Percentiles rank a stretch among this genome's conserved stretches.
Evolutionary conservation across 352 stramenopile genomes (phyloP).

Genomic region (Phytophthora aleatoria): DNA sequence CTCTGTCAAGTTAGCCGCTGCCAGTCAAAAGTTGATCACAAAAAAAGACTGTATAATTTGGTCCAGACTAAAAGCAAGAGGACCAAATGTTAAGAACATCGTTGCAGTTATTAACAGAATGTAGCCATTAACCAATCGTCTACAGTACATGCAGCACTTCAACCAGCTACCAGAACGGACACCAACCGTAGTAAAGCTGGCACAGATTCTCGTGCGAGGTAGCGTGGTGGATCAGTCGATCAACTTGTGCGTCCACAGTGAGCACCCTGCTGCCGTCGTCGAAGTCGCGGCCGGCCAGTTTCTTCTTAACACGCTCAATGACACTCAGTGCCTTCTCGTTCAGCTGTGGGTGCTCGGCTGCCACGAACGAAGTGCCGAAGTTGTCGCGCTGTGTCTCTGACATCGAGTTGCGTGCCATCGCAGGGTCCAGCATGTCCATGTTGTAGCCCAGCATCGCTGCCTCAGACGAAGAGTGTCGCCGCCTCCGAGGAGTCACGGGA

Average conservation of each 20-base stretch:
- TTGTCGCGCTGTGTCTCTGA: conserved; percentile 58
- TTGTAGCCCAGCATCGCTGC: conserved; percentile 63
- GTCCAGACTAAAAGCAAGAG: not conserved
- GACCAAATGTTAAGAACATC: not conserved
- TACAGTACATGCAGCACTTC: not conserved
- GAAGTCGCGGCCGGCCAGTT: conserved; percentile 99
- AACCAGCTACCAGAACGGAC: conserved; percentile 82
- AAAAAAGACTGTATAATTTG: not conserved
- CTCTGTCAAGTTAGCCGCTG: conserved; percentile 9
- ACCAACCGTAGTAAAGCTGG: conserved; percentile 99
- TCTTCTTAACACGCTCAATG: conserved; percentile 98
- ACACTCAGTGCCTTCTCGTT: conserved; percentile 95
- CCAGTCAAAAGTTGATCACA: conserved; percentile 24
- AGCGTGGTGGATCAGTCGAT: conserved; percentile 98
- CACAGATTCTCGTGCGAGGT: conserved; percentile 99
- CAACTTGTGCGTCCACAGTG: conserved; percentile 93
- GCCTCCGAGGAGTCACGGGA: conserved; percentile 44
- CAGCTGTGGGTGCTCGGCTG: conserved; percentile 75
- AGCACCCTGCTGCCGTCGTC: conserved; percentile 82
- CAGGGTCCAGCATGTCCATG: conserved; percentile 63
- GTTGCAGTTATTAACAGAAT: conserved; percentile 14
- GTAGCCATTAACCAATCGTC: conserved; percentile 3
- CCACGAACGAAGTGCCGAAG: conserved; percentile 54
- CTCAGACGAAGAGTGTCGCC: conserved; percentile 66
- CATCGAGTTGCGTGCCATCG: conserved; percentile 68